phyloP scores from a whole-genome alignment of 495 filamentous ascomycete genomes.

The Letharia lupina region DNA sequence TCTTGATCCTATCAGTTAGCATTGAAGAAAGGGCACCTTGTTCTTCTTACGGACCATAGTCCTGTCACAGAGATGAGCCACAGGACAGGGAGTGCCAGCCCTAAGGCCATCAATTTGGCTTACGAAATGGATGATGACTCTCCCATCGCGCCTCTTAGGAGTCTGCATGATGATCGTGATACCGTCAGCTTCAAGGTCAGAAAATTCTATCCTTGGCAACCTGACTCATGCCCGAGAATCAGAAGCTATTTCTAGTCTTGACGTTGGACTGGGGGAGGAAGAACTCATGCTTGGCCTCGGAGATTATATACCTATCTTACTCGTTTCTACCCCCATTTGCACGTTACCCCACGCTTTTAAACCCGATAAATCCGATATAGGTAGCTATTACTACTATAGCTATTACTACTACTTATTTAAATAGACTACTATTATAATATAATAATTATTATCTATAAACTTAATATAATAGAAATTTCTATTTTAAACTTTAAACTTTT shows the following conservation, averaged over 20 bases:
- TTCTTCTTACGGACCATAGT: slow-evolving; percentile 15
- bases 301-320: no score
- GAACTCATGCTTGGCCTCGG: no score
- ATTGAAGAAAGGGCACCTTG: not conserved
- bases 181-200: not conserved
- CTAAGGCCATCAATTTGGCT: slow-evolving; percentile 15
- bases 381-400: no score
- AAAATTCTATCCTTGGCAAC: not conserved
- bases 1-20: slow-evolving; percentile 57
- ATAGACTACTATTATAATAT: no score
- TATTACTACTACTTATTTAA: no score
- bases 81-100: slow-evolving; percentile 3
- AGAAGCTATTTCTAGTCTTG: not conserved
- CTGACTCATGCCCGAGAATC: not conserved
- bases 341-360: no score
- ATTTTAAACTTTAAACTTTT: no score
- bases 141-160: slow-evolving; percentile 50
- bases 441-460: no score
- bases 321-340: no score
- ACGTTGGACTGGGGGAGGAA: not conserved
- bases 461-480: no score
- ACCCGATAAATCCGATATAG: no score
- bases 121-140: slow-evolving; percentile 78
- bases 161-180: slow-evolving; percentile 24
- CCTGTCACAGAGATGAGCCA: slow-evolving; percentile 10